A percentile compares a stretch with the other conserved stretches of the same genome.
Evolutionary conservation across 768 basidiomycete genomes (phyloP).

Genomic region (Suillus clintonianus): DNA sequence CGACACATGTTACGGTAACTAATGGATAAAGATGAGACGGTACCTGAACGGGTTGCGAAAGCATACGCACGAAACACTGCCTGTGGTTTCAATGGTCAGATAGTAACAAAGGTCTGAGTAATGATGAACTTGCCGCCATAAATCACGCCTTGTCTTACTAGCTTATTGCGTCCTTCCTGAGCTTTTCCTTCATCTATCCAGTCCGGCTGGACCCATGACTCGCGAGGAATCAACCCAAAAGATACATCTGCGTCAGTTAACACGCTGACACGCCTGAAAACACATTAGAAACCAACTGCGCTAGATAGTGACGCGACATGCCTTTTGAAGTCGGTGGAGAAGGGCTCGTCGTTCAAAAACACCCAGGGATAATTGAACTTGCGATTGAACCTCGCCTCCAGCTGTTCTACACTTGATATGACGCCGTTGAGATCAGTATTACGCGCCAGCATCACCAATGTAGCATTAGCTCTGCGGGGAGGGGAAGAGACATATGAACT

Average conservation of each 20-base stretch:
- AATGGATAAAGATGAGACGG: neutral
- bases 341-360: slow-evolving; percentile 63
- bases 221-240: slow-evolving; percentile 59
- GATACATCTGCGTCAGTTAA: slow-evolving; percentile 44
- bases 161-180: slow-evolving; percentile 47
- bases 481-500: neutral
- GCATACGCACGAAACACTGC: slow-evolving; percentile 44
- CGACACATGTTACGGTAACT: slow-evolving; percentile 82
- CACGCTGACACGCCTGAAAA: slow-evolving; percentile 32
- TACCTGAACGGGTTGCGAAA: neutral
- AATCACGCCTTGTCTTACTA: slow-evolving; percentile 50
- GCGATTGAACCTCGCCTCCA: slow-evolving; percentile 62
- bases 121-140: slow-evolving; percentile 45
- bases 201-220: slow-evolving; percentile 71
- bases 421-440: slow-evolving; percentile 49
- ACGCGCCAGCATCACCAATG: slow-evolving; percentile 55
- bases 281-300: slow-evolving; percentile 17
- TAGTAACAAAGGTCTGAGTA: neutral
- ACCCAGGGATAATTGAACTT: slow-evolving; percentile 63
- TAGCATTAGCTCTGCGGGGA: slow-evolving; percentile 53
- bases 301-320: slow-evolving; percentile 13
- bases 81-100: slow-evolving; percentile 22
- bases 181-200: slow-evolving; percentile 75
- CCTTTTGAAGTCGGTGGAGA: slow-evolving; percentile 55
- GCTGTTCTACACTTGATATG: slow-evolving; percentile 49